Conservation (phyloP, 768 basidiomycete genomes). For the Dioszegia crocea region DNA sequence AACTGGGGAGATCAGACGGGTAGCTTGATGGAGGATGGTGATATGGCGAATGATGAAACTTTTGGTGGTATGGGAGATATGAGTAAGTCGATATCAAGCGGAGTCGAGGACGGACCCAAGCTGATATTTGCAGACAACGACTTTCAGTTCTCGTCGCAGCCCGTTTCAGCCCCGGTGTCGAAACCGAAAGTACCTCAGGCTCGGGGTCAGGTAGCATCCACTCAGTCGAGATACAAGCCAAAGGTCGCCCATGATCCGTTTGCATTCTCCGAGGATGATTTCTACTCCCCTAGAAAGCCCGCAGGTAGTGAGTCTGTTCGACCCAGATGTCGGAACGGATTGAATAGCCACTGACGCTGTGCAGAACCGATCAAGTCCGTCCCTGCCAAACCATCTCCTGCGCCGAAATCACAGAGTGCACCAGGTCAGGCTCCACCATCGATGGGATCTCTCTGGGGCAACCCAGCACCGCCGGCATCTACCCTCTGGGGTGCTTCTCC, state of each 20-base stretch:
- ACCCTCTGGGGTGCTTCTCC: conserved; percentile 37
- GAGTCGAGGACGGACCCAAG: background rate
- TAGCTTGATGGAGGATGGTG: conserved; percentile 73
- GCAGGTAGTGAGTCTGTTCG: background rate
- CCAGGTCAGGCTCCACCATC: conserved; percentile 9
- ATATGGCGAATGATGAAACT: conserved; percentile 95
- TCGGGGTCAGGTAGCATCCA: conserved; percentile 32
- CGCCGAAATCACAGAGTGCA: background rate
- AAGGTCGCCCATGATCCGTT: conserved; percentile 40
- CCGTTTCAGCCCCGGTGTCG: conserved; percentile 15
- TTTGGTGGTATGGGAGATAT: conserved; percentile 82
- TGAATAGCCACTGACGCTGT: too few species aligned
- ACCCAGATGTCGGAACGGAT: conserved; percentile 9
- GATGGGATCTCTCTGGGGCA: conserved; percentile 21
- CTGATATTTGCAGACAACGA: conserved; percentile 27
- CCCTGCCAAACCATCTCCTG: background rate
- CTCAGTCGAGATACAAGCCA: conserved; percentile 35
- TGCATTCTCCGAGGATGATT: conserved; percentile 48
- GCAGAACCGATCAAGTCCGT: background rate
- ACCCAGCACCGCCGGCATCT: conserved; percentile 16
- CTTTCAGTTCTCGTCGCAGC: conserved; percentile 44
- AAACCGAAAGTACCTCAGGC: conserved; percentile 9
- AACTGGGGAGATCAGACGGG: conserved; percentile 91
- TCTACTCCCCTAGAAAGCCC: conserved; percentile 34
- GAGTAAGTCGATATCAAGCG: background rate